These are phyloP conservation scores for Botrytis pseudocinerea DNA, from an alignment of 2,329 filamentous ascomycete species.

Conservation along the genomic window DNA sequence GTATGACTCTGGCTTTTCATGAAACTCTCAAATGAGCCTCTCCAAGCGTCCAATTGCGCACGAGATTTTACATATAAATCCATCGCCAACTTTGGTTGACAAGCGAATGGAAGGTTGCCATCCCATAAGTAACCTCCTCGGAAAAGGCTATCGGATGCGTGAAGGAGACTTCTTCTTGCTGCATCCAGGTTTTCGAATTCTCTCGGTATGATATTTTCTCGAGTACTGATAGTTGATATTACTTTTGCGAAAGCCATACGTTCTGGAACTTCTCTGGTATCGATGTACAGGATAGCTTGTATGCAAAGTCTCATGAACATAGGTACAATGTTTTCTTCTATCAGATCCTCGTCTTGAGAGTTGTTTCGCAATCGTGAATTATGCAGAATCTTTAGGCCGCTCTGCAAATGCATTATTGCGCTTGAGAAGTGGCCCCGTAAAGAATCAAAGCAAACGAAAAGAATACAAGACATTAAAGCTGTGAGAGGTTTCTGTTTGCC, in stretches of 20 bases:
- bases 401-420: conserved; percentile 38
- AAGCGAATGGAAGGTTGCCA: conserved; percentile 25
- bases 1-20: conserved; percentile 31
- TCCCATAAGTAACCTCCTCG: conserved; percentile 34
- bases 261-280: conserved; percentile 31
- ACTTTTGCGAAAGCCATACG: conserved; percentile 29
- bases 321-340: conserved; percentile 33
- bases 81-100: conserved; percentile 28
- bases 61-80: conserved; percentile 27
- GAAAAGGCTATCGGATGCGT: conserved; percentile 34
- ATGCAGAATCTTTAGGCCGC: conserved; percentile 36
- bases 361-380: conserved; percentile 25
- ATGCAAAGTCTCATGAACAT: conserved; percentile 36
- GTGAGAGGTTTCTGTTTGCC: conserved; percentile 34
- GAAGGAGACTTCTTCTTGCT: conserved; percentile 32
- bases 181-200: conserved; percentile 33
- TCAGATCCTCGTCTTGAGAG: conserved; percentile 27
- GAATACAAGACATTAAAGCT: conserved; percentile 37
- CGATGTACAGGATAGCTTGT: conserved; percentile 38
- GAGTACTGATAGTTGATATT: conserved; percentile 27
- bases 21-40: conserved; percentile 35
- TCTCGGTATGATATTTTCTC: conserved; percentile 27
- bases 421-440: conserved; percentile 36
- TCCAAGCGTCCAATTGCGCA: conserved; percentile 30
- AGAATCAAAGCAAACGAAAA: conserved; percentile 40